phyloP scores from a whole-genome alignment of 73 alveolate genomes.

The Paramecium caudatum region DNA sequence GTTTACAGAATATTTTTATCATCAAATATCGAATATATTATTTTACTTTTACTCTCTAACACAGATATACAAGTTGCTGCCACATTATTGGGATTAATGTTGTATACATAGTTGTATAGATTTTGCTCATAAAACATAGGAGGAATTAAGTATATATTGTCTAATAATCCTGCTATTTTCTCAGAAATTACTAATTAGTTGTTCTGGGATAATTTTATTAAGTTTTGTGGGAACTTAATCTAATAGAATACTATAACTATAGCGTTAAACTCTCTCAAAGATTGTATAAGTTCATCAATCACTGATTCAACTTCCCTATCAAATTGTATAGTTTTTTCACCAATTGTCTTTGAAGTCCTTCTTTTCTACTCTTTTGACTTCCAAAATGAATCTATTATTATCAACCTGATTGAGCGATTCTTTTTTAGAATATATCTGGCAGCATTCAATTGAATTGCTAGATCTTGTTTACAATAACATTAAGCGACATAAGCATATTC shows the following conservation, averaged over 20 bases:
- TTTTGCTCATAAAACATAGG: slow-evolving; percentile 32
- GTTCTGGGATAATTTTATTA: not conserved
- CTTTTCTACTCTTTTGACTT: not conserved
- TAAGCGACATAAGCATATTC: not conserved
- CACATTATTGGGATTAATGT: not conserved
- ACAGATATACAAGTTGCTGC: not conserved
- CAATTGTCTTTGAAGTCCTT: slow-evolving; percentile 21
- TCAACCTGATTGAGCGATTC: not conserved
- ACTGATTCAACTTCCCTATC: slow-evolving; percentile 30
- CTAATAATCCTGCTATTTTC: not conserved
- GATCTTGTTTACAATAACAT: not conserved
- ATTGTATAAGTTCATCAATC: not conserved
- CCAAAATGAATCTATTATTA: not conserved
- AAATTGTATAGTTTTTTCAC: not conserved
- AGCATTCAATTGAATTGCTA: not conserved
- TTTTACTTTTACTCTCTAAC: slow-evolving; percentile 14
- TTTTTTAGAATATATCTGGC: slow-evolving; percentile 4
- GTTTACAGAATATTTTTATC: not conserved
- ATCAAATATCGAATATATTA: slow-evolving; percentile 6
- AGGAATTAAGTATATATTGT: slow-evolving; percentile 19
- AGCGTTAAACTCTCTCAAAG: slow-evolving; percentile 6
- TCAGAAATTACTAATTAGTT: not conserved
- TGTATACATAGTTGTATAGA: not conserved
- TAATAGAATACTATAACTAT: not conserved
- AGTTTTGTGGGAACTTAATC: not conserved